These are phyloP conservation scores for Diaporthe nobilis DNA, from an alignment of 2,329 filamentous ascomycete genomes.

Conservation along the genomic window DNA sequence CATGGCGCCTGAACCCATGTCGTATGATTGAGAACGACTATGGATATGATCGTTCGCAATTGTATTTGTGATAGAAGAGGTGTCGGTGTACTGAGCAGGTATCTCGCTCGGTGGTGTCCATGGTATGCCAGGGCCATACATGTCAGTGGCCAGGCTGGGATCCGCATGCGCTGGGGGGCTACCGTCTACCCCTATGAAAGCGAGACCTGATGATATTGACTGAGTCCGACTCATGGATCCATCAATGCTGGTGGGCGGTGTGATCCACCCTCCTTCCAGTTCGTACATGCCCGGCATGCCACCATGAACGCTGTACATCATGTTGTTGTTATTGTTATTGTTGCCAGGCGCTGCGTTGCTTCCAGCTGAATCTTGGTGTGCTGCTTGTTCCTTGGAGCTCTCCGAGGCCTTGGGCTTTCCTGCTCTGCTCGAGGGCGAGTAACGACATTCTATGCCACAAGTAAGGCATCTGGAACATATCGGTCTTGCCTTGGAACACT, in stretches of 20 bases:
- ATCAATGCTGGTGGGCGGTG: conserved; percentile 54
- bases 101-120: conserved; percentile 58
- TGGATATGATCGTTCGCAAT: conserved; percentile 48
- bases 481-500: conserved; percentile 67
- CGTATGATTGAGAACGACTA: conserved; percentile 54
- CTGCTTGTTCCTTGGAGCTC: conserved; percentile 43
- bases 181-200: conserved; percentile 44
- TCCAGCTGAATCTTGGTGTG: conserved; percentile 44
- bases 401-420: conserved; percentile 63
- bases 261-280: conserved; percentile 56
- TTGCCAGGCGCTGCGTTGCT: conserved; percentile 46
- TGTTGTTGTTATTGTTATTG: conserved; percentile 49
- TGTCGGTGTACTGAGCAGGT: conserved; percentile 51
- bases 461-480: conserved; percentile 66
- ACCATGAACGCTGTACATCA: conserved; percentile 49
- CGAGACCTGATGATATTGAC: conserved; percentile 52
- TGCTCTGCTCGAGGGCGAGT: conserved; percentile 66
- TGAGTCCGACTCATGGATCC: conserved; percentile 52
- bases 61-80: conserved; percentile 49
- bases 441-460: conserved; percentile 64
- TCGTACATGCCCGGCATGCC: conserved; percentile 52
- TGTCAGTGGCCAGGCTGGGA: conserved; percentile 46
- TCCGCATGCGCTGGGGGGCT: conserved; percentile 43
- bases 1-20: conserved; percentile 51
- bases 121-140: conserved; percentile 55